These are phyloP conservation scores for Phylloporus sp. DNA, from an alignment of 768 basidiomycete species.

Conservation along the genomic window DNA sequence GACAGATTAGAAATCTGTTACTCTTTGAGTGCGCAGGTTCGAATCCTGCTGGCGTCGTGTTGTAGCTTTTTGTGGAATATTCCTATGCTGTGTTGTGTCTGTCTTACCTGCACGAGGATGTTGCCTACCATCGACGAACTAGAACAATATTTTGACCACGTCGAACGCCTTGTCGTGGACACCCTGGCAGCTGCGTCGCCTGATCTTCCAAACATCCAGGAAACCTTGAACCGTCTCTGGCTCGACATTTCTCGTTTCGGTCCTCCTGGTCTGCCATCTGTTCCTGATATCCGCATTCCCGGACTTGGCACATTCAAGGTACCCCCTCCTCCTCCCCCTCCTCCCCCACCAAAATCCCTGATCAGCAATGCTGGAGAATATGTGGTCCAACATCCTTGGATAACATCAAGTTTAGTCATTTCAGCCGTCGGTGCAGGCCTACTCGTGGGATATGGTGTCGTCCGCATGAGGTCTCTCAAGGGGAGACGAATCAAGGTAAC, in stretches of 20 bases:
- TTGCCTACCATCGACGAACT: slow-evolving; percentile 54
- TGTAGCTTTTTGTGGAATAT: not conserved
- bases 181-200: slow-evolving; percentile 53
- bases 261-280: slow-evolving; percentile 41
- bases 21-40: slow-evolving; percentile 68
- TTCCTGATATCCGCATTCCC: slow-evolving; percentile 54
- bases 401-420: slow-evolving; percentile 46
- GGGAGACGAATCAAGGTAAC: slow-evolving; percentile 22
- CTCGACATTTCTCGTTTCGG: slow-evolving; percentile 78
- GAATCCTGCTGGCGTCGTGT: slow-evolving; percentile 59
- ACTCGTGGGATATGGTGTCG: slow-evolving; percentile 48
- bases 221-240: slow-evolving; percentile 67
- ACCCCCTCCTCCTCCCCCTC: slow-evolving; percentile 58
- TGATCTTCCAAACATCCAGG: slow-evolving; percentile 59
- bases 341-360: slow-evolving; percentile 45
- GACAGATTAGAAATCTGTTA: slow-evolving; percentile 75
- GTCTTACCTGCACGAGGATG: slow-evolving; percentile 16
- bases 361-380: slow-evolving; percentile 47
- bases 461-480: slow-evolving; percentile 20
- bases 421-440: slow-evolving; percentile 60
- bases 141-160: slow-evolving; percentile 62
- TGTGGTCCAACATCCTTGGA: slow-evolving; percentile 57
- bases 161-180: slow-evolving; percentile 58
- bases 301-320: slow-evolving; percentile 69
- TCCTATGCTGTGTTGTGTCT: slow-evolving; percentile 14